Percentiles rank a stretch among this genome's conserved stretches.
These are phyloP conservation scores for Schwanniomyces occidentalis DNA, from an alignment of 805 yeast genomes.

Conservation along the genomic window DNA sequence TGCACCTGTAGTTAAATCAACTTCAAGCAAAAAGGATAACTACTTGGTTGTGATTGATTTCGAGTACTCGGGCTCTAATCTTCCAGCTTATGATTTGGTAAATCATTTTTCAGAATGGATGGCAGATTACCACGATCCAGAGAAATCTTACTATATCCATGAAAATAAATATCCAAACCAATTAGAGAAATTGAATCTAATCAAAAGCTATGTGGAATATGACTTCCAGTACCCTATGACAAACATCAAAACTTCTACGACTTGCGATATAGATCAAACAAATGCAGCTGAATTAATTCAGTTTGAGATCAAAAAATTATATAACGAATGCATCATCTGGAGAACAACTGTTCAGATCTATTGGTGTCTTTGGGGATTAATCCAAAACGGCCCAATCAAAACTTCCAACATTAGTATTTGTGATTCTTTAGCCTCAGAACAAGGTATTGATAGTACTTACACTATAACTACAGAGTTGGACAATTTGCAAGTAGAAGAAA, in stretches of 20 bases:
- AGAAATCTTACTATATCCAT: constrained; percentile 51
- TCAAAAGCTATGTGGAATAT: constrained; percentile 77
- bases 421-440: constrained; percentile 19
- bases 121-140: constrained; percentile 80
- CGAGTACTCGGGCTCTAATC: constrained; percentile 90
- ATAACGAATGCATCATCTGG: constrained; percentile 73
- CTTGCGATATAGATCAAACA: constrained; percentile 11
- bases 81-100: constrained; percentile 86
- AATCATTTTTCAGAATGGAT: constrained; percentile 98
- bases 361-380: constrained; percentile 93
- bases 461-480: constrained; percentile 53
- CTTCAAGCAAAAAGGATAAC: constrained; percentile 34
- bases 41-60: constrained; percentile 92
- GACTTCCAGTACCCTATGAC: constrained; percentile 41
- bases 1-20: constrained; percentile 14
- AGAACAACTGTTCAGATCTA: constrained; percentile 73
- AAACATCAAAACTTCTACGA: constrained; percentile 22
- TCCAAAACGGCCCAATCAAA: constrained; percentile 61
- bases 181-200: constrained; percentile 67
- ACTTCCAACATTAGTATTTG: constrained; percentile 11
- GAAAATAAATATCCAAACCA: constrained; percentile 61
- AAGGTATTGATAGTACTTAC: constrained; percentile 42
- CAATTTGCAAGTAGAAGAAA: constrained; percentile 41
- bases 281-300: constrained; percentile 31
- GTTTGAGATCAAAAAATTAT: constrained; percentile 49